These are phyloP conservation scores for Moesziomyces parantarcticus DNA, from an alignment of 1,284 basidiomycete genomes.

Conservation along the genomic window DNA sequence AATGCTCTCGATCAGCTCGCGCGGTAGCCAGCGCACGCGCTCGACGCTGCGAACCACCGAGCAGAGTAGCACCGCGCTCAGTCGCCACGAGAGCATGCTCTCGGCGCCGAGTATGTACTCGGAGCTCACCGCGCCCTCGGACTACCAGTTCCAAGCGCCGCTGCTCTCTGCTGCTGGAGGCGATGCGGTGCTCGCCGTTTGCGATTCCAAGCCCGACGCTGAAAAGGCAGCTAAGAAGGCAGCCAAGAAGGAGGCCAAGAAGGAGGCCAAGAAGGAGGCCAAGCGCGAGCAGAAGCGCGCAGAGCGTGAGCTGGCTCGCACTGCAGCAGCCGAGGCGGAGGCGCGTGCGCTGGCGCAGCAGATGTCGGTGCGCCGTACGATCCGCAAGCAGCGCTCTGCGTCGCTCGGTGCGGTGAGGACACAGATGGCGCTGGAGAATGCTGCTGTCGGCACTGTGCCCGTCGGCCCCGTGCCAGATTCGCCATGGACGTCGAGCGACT, in stretches of 20 bases:
- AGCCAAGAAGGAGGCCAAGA: slow-evolving; percentile 22
- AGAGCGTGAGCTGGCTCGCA: slow-evolving; percentile 15
- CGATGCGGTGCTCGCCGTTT: slow-evolving; percentile 1
- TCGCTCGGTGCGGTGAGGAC: slow-evolving; percentile 24
- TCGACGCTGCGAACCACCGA: slow-evolving; percentile 1
- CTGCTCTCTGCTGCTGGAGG: slow-evolving; percentile 18
- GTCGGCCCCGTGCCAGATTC: slow-evolving; percentile 37
- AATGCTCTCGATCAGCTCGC: slow-evolving; percentile 43
- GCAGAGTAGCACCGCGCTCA: not conserved
- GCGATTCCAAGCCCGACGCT: slow-evolving; percentile 7
- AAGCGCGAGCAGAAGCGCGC: slow-evolving; percentile 21
- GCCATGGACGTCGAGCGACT: slow-evolving; percentile 47
- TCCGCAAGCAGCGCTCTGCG: slow-evolving; percentile 27
- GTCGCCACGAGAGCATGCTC: slow-evolving; percentile 22
- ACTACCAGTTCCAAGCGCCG: slow-evolving; percentile 40
- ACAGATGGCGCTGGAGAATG: slow-evolving; percentile 7
- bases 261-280: slow-evolving; percentile 23
- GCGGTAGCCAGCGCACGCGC: slow-evolving; percentile 20
- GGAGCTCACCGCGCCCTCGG: slow-evolving; percentile 40
- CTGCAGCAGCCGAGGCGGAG: not conserved
- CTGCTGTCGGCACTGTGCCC: not conserved
- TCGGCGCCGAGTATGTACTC: slow-evolving; percentile 40
- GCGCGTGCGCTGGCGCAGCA: slow-evolving; percentile 5
- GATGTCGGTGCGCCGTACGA: slow-evolving; percentile 11
- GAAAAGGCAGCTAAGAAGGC: slow-evolving; percentile 4